Evolutionary conservation across 1,284 basidiomycete species (phyloP), one percentile per base, ranked within the genome.

Genomic region (Garcileccinum viscosum): DNA sequence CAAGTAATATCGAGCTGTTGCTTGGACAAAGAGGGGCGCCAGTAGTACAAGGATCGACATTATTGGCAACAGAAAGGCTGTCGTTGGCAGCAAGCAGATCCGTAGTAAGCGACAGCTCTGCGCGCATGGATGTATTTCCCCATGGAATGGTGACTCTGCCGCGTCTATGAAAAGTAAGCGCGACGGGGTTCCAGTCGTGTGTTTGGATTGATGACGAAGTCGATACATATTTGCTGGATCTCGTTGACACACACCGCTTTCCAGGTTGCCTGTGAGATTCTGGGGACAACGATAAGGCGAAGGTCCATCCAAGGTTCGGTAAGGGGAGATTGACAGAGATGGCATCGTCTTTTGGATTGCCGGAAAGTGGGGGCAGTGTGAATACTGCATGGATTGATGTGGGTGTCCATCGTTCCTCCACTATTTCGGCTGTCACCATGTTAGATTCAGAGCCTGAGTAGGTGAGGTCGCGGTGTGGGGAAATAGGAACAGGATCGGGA

Each of bases 331-430:
- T 8, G 37, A 77, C 14, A 30, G 66, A 50, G n/a, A 60, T 44
- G n/a, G 1, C 14, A 33, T 14, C n/a, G 5, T 62, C 38, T 17
- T 1, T 37, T 14, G 68, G 4, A 14, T 5, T 62, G 14, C 37
- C 12, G 22, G 64, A 1, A 15, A 40, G 61, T 2, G 66, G 7
- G 42, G 8, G 3, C 15, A 76, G 4, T 22, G 33, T 3, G 44
- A 73, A 76, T 40, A 53, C 27, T 2, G 64, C 60, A 9, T 71
- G 64, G 11, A 75, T 59, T 11, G 65, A 53, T 5, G 71, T 68
- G 11, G 67, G 58, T 15, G 71, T 65, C 76, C 74, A 78, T 30
- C 44, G 69, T 30, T 75, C 74, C 32, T 73, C 69, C 11, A 75
- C 35, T 32, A 53, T 67, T 24, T 60, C 8, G 17, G 38, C 67